Evolutionary conservation across 2,329 filamentous ascomycete species (phyloP), one percentile per base, ranked within the genome.

Genomic region (Lasiodiplodia citricola): DNA sequence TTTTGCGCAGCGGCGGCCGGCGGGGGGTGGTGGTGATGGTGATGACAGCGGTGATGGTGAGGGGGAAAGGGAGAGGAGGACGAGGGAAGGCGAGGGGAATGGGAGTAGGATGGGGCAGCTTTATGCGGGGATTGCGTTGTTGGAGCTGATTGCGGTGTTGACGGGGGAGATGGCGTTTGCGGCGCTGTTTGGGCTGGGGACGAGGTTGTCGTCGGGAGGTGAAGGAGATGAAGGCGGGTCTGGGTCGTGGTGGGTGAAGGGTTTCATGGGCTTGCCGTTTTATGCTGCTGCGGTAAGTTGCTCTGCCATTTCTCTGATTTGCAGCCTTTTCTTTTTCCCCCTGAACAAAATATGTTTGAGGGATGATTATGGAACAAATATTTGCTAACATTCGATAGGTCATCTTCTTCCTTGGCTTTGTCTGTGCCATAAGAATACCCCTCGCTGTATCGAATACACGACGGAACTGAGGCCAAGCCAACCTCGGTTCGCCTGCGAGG

Each of bases 201-300:
- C 31, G 14, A 58, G 50, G 44, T 5, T 67, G 47, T 23, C 50
- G n/a, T 23, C 25, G 44, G 16, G 16, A 10, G 55, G 31, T 2
- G 14, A 18, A 4, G 41, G 23, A n/a, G 28, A 11, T 2, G 18
- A 28, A 10, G 55, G n/a, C 13, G 58, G 55, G 41, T 37, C 54
- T 14, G 55, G 66, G 25, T 23, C 54, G 47, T 47, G 55, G n/a
- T 62, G 54, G 28, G n/a, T 14, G 37, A 31, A 28, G 4, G 66
- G 41, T 5, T 67, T 47, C 56, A 38, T 67, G 44, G 66, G 66
- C 28, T 37, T 67, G 56, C 66, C 66, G 14, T 67, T 67, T 31
- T 67, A 57, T 31, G 55, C 37, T 62, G 66, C 66, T 47, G 66
- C 14, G 56, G 66, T 67, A 52, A 51, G 65, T 58, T n/a, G n/a